Evolutionary conservation across 2,329 filamentous ascomycete species (phyloP), one percentile per base, ranked within the genome.

Genomic region (Neonectria coccinea): DNA sequence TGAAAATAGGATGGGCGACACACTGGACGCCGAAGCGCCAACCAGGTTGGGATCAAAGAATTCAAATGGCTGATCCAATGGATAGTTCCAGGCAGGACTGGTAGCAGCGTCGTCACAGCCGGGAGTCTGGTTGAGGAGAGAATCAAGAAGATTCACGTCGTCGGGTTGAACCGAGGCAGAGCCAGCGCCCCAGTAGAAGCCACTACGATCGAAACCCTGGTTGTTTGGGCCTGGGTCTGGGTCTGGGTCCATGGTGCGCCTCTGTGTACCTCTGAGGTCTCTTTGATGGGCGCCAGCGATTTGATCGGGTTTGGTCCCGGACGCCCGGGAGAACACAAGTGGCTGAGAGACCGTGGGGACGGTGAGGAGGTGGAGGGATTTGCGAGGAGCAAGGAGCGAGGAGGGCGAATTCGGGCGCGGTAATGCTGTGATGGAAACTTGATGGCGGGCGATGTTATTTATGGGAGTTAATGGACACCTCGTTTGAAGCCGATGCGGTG

Each of bases 91-190:
- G 50, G 65, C 41, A 41, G 20, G 9, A 22, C 57, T 58, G 18
- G 50, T 29, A 16, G 57, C 20, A 18, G 67, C 44, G 3, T 39
- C 16, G 48, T 14, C 14, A 3, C 18, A 61, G 44, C 39, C 62
- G 56, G 16, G n/a, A 25, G 31, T 12, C 16, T 42, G 29, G 25
- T 44, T 39, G 22, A 73, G 67, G 44, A 72, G 48, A 2, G 70
- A 69, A 7, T 73, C 67, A 5, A 70, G 48, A 2, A 69, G 70
- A 36, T 58, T 56, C 33, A 47, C 29, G 36, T 73, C 59, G 4
- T 61, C 20, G 6, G 25, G 22, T 20, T 31, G 50, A 12, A 27
- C 22, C 25, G 54, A 14, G n/a, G 22, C 25, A 41, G 27, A 62
- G 18, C 20, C 25, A 29, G 55, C 51, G 44, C 16, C 29, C 18